Conservation (phyloP, 805 yeast species). For the Hanseniaspora clermontiae region DNA sequence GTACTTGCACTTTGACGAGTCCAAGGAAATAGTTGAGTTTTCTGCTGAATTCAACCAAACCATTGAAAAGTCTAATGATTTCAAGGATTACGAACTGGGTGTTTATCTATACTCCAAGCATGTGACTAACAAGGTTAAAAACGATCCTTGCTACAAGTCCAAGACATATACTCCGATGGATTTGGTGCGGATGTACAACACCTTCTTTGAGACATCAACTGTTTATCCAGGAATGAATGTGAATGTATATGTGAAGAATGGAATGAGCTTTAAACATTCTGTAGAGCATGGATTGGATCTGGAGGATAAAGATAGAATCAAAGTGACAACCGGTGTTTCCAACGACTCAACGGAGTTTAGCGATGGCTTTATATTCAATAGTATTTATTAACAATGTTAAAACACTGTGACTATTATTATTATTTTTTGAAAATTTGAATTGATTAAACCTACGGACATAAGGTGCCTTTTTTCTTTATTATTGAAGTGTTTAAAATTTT, state of each 20-base stretch:
- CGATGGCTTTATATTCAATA: conserved; percentile 9
- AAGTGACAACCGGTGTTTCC: neutral
- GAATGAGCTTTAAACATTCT: conserved; percentile 9
- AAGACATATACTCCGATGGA: conserved; percentile 1
- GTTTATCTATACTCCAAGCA: neutral
- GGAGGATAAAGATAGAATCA: neutral
- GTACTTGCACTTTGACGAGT: neutral
- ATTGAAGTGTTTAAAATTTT: neutral
- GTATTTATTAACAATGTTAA: neutral
- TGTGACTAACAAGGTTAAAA: neutral
- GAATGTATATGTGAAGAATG: neutral
- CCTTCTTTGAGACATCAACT: conserved; percentile 8
- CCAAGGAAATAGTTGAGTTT: neutral
- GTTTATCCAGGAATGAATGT: conserved; percentile 8
- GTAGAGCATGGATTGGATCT: conserved; percentile 8
- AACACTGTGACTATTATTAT: neutral
- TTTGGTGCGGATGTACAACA: neutral
- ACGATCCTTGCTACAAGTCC: neutral
- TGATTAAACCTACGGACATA: neutral
- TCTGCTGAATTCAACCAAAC: neutral
- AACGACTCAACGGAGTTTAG: neutral
- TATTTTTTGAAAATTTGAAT: neutral
- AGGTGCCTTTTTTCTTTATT: neutral
- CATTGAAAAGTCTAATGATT: neutral
- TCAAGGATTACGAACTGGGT: conserved; percentile 1